phyloP scores from a whole-genome alignment of 2,329 filamentous ascomycete genomes.

The Cladosporium sp. region DNA sequence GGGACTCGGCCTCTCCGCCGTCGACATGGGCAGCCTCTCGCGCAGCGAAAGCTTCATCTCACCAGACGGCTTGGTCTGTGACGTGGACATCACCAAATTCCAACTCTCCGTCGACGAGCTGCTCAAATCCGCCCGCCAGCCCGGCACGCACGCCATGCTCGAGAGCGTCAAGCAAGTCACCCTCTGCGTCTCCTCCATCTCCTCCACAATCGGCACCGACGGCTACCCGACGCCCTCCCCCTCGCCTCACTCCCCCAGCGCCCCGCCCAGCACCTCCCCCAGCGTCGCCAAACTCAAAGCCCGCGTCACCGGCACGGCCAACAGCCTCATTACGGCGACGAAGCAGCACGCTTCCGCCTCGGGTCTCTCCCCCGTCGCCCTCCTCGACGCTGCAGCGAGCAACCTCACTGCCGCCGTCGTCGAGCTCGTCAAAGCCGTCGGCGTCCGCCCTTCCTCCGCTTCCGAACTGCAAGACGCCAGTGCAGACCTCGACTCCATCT shows the following conservation, averaged over 20 bases:
- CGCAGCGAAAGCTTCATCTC: slow-evolving; percentile 56
- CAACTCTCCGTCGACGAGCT: slow-evolving; percentile 93
- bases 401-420: slow-evolving; percentile 83
- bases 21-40: slow-evolving; percentile 60
- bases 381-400: slow-evolving; percentile 88
- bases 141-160: slow-evolving; percentile 70
- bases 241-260: slow-evolving; percentile 23
- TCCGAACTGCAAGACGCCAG: slow-evolving; percentile 21
- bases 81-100: slow-evolving; percentile 91
- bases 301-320: slow-evolving; percentile 86
- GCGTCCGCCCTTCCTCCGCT: slow-evolving; percentile 56
- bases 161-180: slow-evolving; percentile 86
- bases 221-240: slow-evolving; percentile 29
- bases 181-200: slow-evolving; percentile 76
- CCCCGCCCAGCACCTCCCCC: slow-evolving; percentile 29
- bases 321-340: slow-evolving; percentile 90
- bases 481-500: slow-evolving; percentile 22
- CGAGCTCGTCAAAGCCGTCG: slow-evolving; percentile 77
- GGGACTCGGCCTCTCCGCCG: slow-evolving; percentile 59
- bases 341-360: slow-evolving; percentile 83
- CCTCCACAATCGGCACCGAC: slow-evolving; percentile 63
- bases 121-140: slow-evolving; percentile 68
- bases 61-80: slow-evolving; percentile 75
- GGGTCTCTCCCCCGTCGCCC: slow-evolving; percentile 85
- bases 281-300: slow-evolving; percentile 58